These are phyloP conservation scores for Linnemannia schmuckeri DNA, from an alignment of 192 early-diverging fungal genomes.

Conservation along the genomic window DNA sequence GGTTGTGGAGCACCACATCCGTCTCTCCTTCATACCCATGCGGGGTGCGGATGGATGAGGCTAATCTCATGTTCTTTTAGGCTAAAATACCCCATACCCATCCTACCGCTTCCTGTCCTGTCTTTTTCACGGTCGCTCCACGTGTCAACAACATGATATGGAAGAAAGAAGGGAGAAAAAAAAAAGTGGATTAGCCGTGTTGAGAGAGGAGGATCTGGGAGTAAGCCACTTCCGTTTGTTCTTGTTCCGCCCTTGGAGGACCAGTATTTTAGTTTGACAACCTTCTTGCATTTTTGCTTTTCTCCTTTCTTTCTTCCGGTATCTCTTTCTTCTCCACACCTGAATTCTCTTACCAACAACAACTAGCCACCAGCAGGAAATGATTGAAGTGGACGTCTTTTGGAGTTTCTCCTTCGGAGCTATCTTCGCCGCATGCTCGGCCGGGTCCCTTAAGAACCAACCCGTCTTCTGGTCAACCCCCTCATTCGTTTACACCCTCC, in stretches of 20 bases:
- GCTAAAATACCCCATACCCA: no score
- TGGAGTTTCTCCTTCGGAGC: slow-evolving; percentile 54
- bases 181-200: not conserved
- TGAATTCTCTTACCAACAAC: not conserved
- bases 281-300: not conserved
- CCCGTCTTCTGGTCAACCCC: slow-evolving; percentile 30
- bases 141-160: not conserved
- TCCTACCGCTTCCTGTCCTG: not conserved
- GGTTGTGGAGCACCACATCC: not conserved
- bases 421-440: slow-evolving; percentile 29
- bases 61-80: no score
- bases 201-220: not conserved
- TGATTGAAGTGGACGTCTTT: slow-evolving; percentile 57
- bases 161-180: not conserved
- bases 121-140: not conserved
- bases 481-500: slow-evolving; percentile 50
- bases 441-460: slow-evolving; percentile 31
- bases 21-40: not conserved
- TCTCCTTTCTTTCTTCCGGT: not conserved
- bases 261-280: not conserved
- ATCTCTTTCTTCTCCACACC: not conserved
- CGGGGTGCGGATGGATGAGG: not conserved
- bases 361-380: not conserved
- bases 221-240: no score
- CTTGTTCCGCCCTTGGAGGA: not conserved